A percentile compares a stretch with the other conserved stretches of the same genome.
Conservation (phyloP, 2,329 filamentous ascomycete genomes). For the Penicillium crustosum region DNA sequence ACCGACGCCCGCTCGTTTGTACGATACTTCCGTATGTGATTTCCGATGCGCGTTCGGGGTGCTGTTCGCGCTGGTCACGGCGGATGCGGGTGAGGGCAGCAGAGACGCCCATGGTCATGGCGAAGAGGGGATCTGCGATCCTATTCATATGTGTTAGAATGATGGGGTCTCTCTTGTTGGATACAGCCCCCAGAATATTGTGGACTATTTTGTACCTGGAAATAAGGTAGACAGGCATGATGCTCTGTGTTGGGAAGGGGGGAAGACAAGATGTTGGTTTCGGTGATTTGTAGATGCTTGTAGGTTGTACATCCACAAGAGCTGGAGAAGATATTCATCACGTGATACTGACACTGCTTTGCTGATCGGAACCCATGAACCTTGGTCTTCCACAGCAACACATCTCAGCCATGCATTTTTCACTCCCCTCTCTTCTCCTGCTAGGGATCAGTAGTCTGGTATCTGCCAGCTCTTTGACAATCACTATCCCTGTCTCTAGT, state of each 20-base stretch:
- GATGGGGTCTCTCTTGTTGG: neutral
- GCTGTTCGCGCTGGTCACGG: conserved; percentile 53
- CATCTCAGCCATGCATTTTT: conserved; percentile 5
- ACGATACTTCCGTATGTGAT: conserved; percentile 33
- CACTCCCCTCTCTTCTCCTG: conserved; percentile 3
- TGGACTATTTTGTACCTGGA: conserved; percentile 36
- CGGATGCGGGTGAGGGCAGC: conserved; percentile 56
- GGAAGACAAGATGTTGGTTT: neutral
- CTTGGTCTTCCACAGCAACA: neutral
- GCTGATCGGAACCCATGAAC: neutral
- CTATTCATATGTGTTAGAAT: conserved; percentile 30
- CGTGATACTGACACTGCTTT: neutral
- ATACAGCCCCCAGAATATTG: neutral
- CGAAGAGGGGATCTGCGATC: conserved; percentile 56
- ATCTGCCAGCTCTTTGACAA: conserved; percentile 30
- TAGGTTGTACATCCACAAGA: neutral
- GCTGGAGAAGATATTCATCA: neutral
- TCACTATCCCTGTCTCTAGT: conserved; percentile 44
- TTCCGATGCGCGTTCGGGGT: conserved; percentile 38
- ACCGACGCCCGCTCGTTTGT: conserved; percentile 31
- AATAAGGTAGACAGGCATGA: conserved; percentile 40
- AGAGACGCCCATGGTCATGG: conserved; percentile 50
- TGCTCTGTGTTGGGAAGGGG: neutral
- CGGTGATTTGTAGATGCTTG: neutral
- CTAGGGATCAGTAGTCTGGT: conserved; percentile 1